Evolutionary conservation across 306 rosid species (phyloP), one percentile per base, ranked within the genome.

Genomic region (Spatholobus suberectus): DNA sequence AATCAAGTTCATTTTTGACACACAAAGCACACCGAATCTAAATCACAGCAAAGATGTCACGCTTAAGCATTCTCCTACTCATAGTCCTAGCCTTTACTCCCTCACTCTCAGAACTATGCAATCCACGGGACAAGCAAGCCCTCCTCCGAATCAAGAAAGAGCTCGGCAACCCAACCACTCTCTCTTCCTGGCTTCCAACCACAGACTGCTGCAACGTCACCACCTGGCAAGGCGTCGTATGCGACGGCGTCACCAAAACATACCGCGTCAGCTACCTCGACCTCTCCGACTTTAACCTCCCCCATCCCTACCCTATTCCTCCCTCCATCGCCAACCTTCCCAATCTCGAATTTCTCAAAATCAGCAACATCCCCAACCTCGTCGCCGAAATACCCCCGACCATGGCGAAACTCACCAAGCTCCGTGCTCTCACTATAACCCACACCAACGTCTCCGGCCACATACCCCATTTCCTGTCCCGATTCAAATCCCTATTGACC

Each of bases 91-190:
- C 18, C 54, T 14, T 47, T 7, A 14, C 1, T 47, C 7, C 8
- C 1, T 6, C 34, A 21, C 34, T 57, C 2, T 21, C 85, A 5
- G 76, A 66, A 27, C 43, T n/a, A 65, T 82, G 85, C 70, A 82
- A 82, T 20, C 76, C 81, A 4, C 6, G 66, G 18, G 85, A 82
- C 62, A 82, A 82, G 15, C 26, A 11, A 1, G 62, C 54, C 51
- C 87, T 83, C 7, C 62, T 83, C 41, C 83, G 43, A 72, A 59
- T 83, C 18, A 83, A 78, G 37, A 40, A 52, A 24, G 52, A 83
- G 8, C 29, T 83, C 0, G 83, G 83, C 6, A 78, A 83, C 76
- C 87, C 87, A 21, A 5, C 75, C 6, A 1, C 37, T 4, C 87
- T 83, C 63, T 51, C 80, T 5, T 59, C 83, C 0, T 83, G 87